phyloP scores from a whole-genome alignment of 176 grass and related monocot genomes.

The Areca catechu region DNA sequence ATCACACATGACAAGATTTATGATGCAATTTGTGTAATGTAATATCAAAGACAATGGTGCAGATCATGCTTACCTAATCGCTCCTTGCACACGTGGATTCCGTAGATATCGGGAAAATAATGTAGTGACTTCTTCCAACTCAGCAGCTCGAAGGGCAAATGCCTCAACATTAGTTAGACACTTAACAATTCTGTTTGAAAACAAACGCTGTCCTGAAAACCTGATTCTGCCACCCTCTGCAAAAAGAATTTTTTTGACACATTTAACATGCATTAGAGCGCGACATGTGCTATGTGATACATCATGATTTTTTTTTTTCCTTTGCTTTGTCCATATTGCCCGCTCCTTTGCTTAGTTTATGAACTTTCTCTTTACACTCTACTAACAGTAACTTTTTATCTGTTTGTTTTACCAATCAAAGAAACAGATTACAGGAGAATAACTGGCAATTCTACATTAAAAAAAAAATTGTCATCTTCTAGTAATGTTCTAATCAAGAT shows the following conservation, averaged over 20 bases:
- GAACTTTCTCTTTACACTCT: no score
- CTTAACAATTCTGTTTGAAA: slow-evolving; percentile 73
- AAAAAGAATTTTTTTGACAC: slow-evolving; percentile 8
- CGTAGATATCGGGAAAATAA: slow-evolving; percentile 71
- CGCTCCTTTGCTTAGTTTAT: no score
- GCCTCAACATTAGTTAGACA: slow-evolving; percentile 92
- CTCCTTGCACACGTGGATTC: slow-evolving; percentile 77
- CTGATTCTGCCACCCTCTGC: slow-evolving; percentile 59
- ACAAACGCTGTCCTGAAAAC: slow-evolving; percentile 63
- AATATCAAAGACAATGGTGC: not conserved
- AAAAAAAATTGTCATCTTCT: no score
- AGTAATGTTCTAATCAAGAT: no score
- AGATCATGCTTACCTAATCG: slow-evolving; percentile 28
- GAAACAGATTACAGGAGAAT: no score
- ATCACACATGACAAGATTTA: no score
- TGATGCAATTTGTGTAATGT: no score
- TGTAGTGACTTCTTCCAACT: slow-evolving; percentile 73
- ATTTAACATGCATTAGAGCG: not conserved
- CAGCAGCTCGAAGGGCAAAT: slow-evolving; percentile 69
- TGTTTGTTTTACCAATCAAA: no score
- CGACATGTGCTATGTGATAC: not conserved
- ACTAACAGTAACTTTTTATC: no score
- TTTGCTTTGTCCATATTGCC: no score
- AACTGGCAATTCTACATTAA: no score
- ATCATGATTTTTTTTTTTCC: slow-evolving; percentile 2